Base-by-base conservation (phyloP, 2,329 filamentous ascomycete species). In the Microdochium bolleyi region DNA sequence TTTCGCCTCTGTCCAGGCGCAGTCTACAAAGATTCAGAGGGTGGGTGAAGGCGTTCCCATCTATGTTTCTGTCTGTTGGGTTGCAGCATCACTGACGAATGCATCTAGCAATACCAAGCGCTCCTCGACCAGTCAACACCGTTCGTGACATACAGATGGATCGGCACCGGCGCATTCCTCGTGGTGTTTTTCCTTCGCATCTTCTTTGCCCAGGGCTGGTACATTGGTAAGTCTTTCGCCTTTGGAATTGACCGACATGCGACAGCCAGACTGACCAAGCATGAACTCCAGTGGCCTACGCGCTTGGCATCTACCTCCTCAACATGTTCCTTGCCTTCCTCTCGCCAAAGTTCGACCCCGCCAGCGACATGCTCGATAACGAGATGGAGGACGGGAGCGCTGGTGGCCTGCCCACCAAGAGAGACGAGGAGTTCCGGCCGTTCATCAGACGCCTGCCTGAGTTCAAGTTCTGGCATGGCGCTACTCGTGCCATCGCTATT, bases 381-480 rank as follows among this genome's bases (percentile, higher is more conserved):
- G 92, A 95, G 60, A 92, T 97, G 80, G 94, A 99, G 73, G 92
- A 96, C 63, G 94, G 94, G 56, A 81, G 89, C 16, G 83, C 84
- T 25, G 86, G 87, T 52, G 83, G 83, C 24, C 83, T 99, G 46
- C 94, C 94, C 24, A 97, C 91, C 54, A 96, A 96, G 76, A 85
- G 90, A 63, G 92, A 97, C 66, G 92, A 99, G 66, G 94, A 99
- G 75, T 99, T 99, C 78, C 85, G 91, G 58, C 94, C 94, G 3
- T 99, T 99, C 67, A 96, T 99, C 68, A 84, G 94, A 65, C 83
- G 94, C 55, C 83, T 99, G 24, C 94, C 94, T 53, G 94, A 99
- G 74, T 99, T 99, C 82, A 99, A 99, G 81, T 99, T 99, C 79
- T 99, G 94, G 94, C 90, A 96, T 75, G 88, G 89, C 64, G 91